Percentiles rank a stretch among this genome's conserved stretches.
Evolutionary conservation across 2,329 filamentous ascomycete genomes (phyloP).

Genomic region (Colletotrichum sp.): DNA sequence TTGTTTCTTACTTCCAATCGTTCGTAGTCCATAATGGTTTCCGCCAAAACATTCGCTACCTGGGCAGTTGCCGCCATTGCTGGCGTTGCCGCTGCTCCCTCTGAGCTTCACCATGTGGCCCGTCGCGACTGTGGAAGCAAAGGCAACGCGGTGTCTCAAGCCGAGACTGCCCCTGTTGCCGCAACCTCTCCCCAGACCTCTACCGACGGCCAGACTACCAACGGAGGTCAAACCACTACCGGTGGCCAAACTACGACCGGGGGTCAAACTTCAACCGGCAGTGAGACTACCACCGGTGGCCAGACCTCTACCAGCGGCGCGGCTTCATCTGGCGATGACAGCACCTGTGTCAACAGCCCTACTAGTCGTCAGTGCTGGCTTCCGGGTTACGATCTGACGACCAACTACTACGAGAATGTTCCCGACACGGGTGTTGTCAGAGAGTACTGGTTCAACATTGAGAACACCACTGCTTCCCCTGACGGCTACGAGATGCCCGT

Average conservation of each 20-base stretch:
- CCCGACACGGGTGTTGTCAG: not conserved
- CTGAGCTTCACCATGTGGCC: not conserved
- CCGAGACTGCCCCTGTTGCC: not conserved
- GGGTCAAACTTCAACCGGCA: not conserved
- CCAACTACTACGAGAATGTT: not conserved
- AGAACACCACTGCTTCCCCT: not conserved
- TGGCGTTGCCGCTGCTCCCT: not conserved
- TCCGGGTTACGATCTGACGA: not conserved
- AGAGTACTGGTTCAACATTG: not conserved
- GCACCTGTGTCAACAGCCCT: not conserved
- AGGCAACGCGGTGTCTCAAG: not conserved
- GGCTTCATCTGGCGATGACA: not conserved
- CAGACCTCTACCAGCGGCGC: not conserved
- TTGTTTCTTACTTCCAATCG: not conserved
- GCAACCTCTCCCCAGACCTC: not conserved
- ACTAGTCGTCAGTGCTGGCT: not conserved
- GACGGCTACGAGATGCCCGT: not conserved
- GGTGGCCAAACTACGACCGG: not conserved
- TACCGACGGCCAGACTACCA: not conserved
- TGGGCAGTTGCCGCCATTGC: not conserved
- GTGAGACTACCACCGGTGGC: not conserved
- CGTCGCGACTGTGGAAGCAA: not conserved
- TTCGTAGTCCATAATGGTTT: not conserved
- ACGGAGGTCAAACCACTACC: not conserved
- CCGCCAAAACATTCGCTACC: not conserved